Percentiles rank a stretch among this genome's conserved stretches.
phyloP scores from a whole-genome alignment of 768 basidiomycete genomes.

The Panellus pusillus region DNA sequence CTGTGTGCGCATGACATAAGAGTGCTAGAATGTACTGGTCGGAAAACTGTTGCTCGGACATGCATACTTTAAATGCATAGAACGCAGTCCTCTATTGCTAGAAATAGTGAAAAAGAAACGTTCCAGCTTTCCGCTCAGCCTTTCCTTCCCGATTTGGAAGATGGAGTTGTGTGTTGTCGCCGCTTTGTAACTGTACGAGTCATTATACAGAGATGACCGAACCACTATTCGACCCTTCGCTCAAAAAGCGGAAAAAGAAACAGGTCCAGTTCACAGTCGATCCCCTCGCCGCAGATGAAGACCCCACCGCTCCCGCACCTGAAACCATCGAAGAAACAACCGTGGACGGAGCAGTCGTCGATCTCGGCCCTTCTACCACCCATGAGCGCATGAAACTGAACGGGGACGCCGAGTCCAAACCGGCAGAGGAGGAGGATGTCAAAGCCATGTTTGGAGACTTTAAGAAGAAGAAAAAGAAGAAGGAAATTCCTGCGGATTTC shows the following conservation, averaged over 20 bases:
- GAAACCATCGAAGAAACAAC: conserved; percentile 70
- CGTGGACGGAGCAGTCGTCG: conserved; percentile 68
- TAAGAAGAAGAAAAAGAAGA: conserved; percentile 94
- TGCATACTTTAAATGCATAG: too few species aligned
- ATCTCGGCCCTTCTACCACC: conserved; percentile 73
- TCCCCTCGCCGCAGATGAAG: conserved; percentile 77
- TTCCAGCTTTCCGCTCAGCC: too few species aligned
- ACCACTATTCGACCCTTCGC: conserved; percentile 79
- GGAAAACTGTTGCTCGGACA: too few species aligned
- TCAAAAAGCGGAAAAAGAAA: conserved; percentile 89
- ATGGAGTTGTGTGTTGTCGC: conserved; percentile 21
- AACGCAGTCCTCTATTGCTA: too few species aligned
- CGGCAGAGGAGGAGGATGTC: conserved; percentile 67
- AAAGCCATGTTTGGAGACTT: conserved; percentile 86
- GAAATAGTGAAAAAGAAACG: not conserved
- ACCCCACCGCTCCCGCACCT: conserved; percentile 79
- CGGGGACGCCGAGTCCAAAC: conserved; percentile 38
- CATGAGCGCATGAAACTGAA: conserved; percentile 73
- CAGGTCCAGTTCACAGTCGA: conserved; percentile 83
- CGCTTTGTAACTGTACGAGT: conserved; percentile 4
- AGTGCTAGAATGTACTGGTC: too few species aligned
- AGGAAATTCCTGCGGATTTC: conserved; percentile 82
- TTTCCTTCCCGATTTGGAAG: conserved; percentile 44
- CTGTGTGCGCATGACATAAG: too few species aligned
- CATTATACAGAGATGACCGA: conserved; percentile 23